These are phyloP conservation scores for Cenchrus purpureus DNA, from an alignment of 176 grass and related monocot genomes.

Conservation along the genomic window DNA sequence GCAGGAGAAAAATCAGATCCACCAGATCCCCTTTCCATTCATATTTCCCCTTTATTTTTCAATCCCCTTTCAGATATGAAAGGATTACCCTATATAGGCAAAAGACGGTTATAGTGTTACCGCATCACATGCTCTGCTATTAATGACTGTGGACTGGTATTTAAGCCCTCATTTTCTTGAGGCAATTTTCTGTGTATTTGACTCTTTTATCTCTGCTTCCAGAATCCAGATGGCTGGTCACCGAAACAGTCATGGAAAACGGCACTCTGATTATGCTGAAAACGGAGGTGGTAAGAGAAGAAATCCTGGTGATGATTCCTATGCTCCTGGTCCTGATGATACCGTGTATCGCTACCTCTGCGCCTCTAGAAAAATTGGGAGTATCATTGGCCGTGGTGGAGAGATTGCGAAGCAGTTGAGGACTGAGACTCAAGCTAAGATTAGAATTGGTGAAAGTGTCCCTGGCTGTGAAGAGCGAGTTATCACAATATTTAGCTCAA, in stretches of 20 bases:
- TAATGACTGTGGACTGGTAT: conserved; percentile 17
- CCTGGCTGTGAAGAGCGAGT: conserved; percentile 81
- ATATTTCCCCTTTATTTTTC: no score
- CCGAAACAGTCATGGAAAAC: conserved; percentile 79
- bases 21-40: no score
- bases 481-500: conserved; percentile 90
- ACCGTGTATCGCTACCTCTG: conserved; percentile 88
- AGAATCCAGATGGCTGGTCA: conserved; percentile 68
- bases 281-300: conserved; percentile 86
- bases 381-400: conserved; percentile 93
- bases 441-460: conserved; percentile 90
- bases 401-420: conserved; percentile 95
- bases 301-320: conserved; percentile 80
- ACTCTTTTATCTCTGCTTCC: conserved; percentile 28
- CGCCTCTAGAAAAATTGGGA: conserved; percentile 85
- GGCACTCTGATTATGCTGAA: conserved; percentile 79
- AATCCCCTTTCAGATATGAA: not conserved
- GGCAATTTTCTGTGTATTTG: conserved; percentile 21
- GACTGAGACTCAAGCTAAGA: conserved; percentile 82
- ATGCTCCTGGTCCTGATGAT: conserved; percentile 84
- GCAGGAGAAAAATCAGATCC: no score
- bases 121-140: conserved; percentile 2
- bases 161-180: not conserved
- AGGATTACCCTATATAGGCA: not conserved
- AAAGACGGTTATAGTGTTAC: not conserved